Evolutionary conservation across 257 asterid genomes (phyloP).

Genomic region (Rhazya stricta): DNA sequence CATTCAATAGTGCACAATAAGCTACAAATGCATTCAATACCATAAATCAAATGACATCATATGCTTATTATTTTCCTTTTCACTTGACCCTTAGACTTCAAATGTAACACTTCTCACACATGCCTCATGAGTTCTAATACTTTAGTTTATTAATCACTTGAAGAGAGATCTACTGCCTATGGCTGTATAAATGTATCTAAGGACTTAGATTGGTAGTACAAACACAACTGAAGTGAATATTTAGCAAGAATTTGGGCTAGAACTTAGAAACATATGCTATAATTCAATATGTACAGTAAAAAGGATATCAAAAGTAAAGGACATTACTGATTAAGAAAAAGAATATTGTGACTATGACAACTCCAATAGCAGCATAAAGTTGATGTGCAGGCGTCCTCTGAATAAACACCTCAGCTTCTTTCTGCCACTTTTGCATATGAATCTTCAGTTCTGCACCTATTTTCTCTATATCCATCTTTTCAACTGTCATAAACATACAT

Average conservation of each 20-base stretch:
- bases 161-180: background rate
- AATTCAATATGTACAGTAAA: background rate
- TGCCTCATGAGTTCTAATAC: background rate
- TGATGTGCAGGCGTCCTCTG: slow-evolving; percentile 17
- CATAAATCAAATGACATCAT: background rate
- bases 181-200: background rate
- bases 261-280: too few species aligned
- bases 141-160: background rate
- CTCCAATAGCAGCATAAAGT: slow-evolving; percentile 15
- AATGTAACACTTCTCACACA: background rate
- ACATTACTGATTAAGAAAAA: slow-evolving; percentile 13
- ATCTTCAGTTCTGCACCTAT: slow-evolving; percentile 7
- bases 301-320: background rate
- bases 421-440: slow-evolving; percentile 9
- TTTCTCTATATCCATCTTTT: slow-evolving; percentile 7
- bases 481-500: background rate
- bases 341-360: slow-evolving; percentile 8
- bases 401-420: slow-evolving; percentile 14
- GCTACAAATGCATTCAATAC: background rate
- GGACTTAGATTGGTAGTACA: background rate
- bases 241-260: too few species aligned
- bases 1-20: background rate
- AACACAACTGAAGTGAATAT: background rate
- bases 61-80: background rate
- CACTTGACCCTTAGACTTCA: background rate